Evolutionary conservation across 176 grass and related monocot species (phyloP).

Genomic region (Miscanthus lutarioriparius): DNA sequence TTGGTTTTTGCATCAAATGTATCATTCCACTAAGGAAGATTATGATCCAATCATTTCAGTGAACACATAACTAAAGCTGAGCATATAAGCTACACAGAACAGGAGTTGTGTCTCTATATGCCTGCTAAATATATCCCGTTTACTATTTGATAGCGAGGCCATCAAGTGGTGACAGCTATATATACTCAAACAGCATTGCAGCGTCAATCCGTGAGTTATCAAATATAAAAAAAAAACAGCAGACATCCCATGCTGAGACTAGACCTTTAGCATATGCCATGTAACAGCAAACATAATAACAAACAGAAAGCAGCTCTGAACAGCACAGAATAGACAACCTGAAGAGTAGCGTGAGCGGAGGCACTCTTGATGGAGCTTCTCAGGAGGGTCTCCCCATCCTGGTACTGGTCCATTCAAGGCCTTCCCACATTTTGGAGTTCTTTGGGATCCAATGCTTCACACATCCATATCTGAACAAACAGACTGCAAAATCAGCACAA

Average conservation of each 20-base stretch:
- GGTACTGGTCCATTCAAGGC: constrained; percentile 94
- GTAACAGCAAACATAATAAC: background rate
- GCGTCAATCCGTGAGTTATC: background rate
- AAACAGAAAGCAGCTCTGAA: background rate
- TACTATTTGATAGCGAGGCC: background rate
- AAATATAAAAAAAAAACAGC: background rate
- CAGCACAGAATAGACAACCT: constrained; percentile 43
- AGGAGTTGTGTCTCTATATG: background rate
- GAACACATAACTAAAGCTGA: background rate
- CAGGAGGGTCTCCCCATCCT: constrained; percentile 96
- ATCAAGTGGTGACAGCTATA: background rate
- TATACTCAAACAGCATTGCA: background rate
- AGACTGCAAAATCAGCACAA: constrained; percentile 48
- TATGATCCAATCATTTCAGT: background rate
- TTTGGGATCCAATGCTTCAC: constrained; percentile 99
- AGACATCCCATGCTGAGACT: background rate
- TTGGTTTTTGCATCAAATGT: background rate
- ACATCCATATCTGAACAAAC: constrained; percentile 37
- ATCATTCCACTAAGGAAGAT: background rate
- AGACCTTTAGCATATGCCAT: background rate
- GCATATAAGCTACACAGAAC: background rate
- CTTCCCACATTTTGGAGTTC: constrained; percentile 96
- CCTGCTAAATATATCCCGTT: background rate
- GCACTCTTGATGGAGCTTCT: constrained; percentile 94
- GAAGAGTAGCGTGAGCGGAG: constrained; percentile 55